phyloP scores from a whole-genome alignment of 306 rosid genomes.

The Trichosanthes truncata region DNA sequence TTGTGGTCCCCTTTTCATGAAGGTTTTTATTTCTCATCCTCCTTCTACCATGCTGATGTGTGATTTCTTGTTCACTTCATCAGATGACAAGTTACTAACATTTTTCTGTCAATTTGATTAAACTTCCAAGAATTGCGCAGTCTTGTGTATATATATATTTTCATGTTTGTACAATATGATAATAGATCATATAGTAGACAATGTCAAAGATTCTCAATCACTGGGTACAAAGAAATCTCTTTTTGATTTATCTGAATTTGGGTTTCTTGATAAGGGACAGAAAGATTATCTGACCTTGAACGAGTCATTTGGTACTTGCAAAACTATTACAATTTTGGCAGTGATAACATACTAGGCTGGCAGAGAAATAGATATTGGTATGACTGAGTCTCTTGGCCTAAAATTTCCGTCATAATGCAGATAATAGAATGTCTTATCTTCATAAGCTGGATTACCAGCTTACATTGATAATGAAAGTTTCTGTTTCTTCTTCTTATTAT shows the following conservation, averaged over 20 bases:
- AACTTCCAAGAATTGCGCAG: not conserved
- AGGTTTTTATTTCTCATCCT: constrained; percentile 29
- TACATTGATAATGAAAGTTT: not conserved
- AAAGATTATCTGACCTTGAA: not conserved
- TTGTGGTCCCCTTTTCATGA: constrained; percentile 83
- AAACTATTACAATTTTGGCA: not conserved
- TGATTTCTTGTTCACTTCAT: not conserved
- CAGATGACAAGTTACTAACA: not conserved
- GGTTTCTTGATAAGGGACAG: not conserved
- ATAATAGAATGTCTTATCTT: not conserved
- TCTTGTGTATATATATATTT: not conserved
- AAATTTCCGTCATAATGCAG: not conserved
- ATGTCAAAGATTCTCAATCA: not conserved
- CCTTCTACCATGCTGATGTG: not conserved
- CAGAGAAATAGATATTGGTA: not conserved
- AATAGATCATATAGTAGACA: not conserved
- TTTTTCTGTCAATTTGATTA: not conserved
- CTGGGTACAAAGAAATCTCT: too few species aligned
- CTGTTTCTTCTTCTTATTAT: not conserved
- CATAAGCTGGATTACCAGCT: not conserved
- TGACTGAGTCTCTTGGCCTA: not conserved
- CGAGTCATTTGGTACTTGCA: not conserved
- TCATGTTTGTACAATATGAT: not conserved
- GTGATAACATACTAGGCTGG: not conserved
- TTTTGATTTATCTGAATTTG: not conserved